Evolutionary conservation across 495 filamentous ascomycete species (phyloP), one percentile per base, ranked within the genome.

Genomic region (Neurospora cerealis): DNA sequence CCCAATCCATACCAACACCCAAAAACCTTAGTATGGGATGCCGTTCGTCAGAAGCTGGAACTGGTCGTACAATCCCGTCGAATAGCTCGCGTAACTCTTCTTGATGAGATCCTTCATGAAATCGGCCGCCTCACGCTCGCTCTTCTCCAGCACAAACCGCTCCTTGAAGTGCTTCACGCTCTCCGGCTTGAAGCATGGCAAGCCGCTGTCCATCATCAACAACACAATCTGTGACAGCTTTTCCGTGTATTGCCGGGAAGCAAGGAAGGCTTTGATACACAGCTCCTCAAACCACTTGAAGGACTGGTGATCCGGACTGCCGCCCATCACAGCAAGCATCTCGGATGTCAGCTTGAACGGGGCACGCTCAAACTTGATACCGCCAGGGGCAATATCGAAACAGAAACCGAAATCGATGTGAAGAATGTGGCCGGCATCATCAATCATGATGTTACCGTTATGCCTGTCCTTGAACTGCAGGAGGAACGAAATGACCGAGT

Each of bases 361-460:
- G 0, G 96, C 96, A 36, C 96, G 91, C 84, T 99, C 96, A 78
- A 99, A 99, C 71, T 92, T 93, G 71, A 98, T 92, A 28, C 96
- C 96, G 48, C 96, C 96, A 0, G 96, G 96, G 1, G 94, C 96
- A 78, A 99, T 98, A 80, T 99, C 96, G 81, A 99, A 98, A 83
- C 95, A 98, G 86, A 99, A 99, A 24, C 96, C 96, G 78, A 99
- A 99, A 83, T 99, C 96, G 80, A 99, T 97, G 82, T 99, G 96
- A 24, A 99, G 90, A 79, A 99, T 97, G 82, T 98, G 96, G 6
- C 96, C 96, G 3, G 91, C 92, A 78, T 97, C 95, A 79, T 98
- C 94, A 54, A 99, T 88, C 96, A 99, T 98, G 84, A 99, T 98
- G 83, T 99, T 99, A 54, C 96, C 96, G 80, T 99, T 99, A 82